Evolutionary conservation across 2,329 filamentous ascomycete species (phyloP).

Genomic region (Colletotrichum siamense): DNA sequence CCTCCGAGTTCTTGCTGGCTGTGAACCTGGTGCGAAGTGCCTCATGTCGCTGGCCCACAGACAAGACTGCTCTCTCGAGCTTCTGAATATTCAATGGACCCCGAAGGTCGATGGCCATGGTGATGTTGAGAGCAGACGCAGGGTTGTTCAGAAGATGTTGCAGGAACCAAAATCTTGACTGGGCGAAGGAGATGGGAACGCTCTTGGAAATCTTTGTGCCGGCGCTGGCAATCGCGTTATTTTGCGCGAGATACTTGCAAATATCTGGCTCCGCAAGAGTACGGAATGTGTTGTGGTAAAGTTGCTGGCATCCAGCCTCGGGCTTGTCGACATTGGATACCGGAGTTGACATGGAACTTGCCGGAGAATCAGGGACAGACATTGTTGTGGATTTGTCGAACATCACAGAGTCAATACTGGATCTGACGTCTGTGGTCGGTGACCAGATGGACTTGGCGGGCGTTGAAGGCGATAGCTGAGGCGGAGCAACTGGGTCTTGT

Average conservation of each 20-base stretch:
- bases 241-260: not conserved
- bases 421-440: not conserved
- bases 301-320: not conserved
- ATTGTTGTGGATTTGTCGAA: not conserved
- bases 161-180: constrained; percentile 48
- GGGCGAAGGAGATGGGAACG: constrained; percentile 38
- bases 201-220: not conserved
- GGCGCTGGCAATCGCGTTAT: not conserved
- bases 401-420: not conserved
- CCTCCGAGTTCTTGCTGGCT: not conserved
- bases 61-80: constrained; percentile 37
- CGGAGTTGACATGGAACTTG: not conserved
- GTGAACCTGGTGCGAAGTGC: constrained; percentile 36
- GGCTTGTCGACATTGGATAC: not conserved
- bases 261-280: not conserved
- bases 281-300: not conserved
- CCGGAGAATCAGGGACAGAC: not conserved
- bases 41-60: constrained; percentile 35
- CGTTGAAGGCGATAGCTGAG: not conserved
- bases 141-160: constrained; percentile 34
- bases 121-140: constrained; percentile 43
- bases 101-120: constrained; percentile 32
- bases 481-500: fast-evolving
- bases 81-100: constrained; percentile 35
- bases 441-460: not conserved